Evolutionary conservation across 2,329 filamentous ascomycete species (phyloP).

Genomic region (Sclerotinia spermophila): DNA sequence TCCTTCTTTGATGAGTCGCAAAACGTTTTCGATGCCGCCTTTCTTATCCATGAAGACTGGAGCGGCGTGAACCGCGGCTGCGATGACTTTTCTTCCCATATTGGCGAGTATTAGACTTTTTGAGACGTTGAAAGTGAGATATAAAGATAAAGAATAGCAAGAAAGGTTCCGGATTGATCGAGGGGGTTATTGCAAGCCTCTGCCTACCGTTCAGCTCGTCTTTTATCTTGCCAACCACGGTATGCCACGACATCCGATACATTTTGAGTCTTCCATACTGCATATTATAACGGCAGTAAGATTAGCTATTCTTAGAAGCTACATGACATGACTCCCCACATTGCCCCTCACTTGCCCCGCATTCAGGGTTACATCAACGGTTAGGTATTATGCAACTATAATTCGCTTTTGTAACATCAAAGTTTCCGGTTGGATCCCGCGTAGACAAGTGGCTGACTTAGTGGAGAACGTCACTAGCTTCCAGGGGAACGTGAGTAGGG

Average conservation of each 20-base stretch:
- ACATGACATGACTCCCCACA: background rate
- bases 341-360: background rate
- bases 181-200: background rate
- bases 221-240: background rate
- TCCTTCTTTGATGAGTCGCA: background rate
- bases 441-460: no score
- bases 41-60: slow-evolving; percentile 6
- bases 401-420: rapidly evolving
- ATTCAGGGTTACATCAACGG: background rate
- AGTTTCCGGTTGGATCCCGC: no score
- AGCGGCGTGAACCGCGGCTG: slow-evolving; percentile 1
- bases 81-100: background rate
- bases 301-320: background rate
- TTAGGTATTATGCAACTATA: background rate
- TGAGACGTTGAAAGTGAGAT: background rate
- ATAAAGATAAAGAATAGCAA: background rate
- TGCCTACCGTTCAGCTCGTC: background rate
- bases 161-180: background rate
- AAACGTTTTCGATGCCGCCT: background rate
- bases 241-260: background rate
- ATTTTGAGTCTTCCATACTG: background rate
- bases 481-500: no score
- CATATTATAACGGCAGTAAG: background rate
- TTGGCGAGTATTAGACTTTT: background rate
- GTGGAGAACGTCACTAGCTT: background rate